Evolutionary conservation across 345 rosid genomes (phyloP).

Genomic region (Aethionema arabicum): DNA sequence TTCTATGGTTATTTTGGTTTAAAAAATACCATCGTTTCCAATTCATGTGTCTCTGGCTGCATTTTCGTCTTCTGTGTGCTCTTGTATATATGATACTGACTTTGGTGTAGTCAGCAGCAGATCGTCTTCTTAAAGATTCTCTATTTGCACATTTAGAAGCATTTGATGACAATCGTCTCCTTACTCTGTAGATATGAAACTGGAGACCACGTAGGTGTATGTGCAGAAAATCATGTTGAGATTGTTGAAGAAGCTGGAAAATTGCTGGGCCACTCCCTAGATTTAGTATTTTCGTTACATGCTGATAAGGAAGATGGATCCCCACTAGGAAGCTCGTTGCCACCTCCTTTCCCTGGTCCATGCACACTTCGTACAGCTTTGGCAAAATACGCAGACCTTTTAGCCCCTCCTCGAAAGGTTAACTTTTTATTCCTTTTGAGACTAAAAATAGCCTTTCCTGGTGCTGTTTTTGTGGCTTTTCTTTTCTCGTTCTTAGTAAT

Average conservation of each 20-base stretch:
- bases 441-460: not conserved
- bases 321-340: constrained; percentile 61
- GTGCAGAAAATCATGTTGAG: constrained; percentile 68
- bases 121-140: not conserved
- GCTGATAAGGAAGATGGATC: constrained; percentile 76
- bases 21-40: not conserved
- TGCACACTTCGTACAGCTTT: constrained; percentile 69
- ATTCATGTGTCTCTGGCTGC: not conserved
- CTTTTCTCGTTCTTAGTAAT: constrained; percentile 11
- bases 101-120: not conserved
- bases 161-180: not conserved
- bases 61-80: not conserved
- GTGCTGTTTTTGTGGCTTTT: constrained; percentile 8
- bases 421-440: constrained; percentile 17
- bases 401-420: constrained; percentile 86
- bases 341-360: constrained; percentile 82
- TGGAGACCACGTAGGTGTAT: constrained; percentile 94
- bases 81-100: not conserved
- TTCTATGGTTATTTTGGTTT: not conserved
- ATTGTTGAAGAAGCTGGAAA: constrained; percentile 73
- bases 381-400: constrained; percentile 70
- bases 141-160: not conserved
- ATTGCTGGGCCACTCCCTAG: constrained; percentile 65
- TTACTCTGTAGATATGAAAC: constrained; percentile 71
- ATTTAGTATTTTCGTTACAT: constrained; percentile 73